Base-by-base conservation (phyloP, 2,329 filamentous ascomycete species). In the Annulohypoxylon truncatum region DNA sequence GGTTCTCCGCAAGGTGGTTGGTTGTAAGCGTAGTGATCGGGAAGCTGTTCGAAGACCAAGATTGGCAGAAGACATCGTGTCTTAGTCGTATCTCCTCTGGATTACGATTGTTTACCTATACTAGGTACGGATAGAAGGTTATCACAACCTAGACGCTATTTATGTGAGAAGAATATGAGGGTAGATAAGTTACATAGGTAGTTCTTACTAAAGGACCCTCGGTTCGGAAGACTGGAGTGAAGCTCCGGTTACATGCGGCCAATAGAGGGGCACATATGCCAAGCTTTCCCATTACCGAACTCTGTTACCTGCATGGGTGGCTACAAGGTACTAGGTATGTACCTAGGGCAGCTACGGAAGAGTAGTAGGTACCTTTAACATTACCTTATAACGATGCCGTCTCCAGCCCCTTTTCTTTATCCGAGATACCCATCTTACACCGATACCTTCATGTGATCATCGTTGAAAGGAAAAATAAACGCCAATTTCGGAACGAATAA, bases 21-120 rank as follows among this genome's bases (percentile, higher is more conserved):
- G 74, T 67, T 77, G 80, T 73, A 78, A 71, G 74, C 76, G 73
- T 57, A 64, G 61, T 31, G 84, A 83, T 81, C 81, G 85, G 72
- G 85, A 83, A 68, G 83, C 85, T 72, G 84, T 81, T 74, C 84
- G 83, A 72, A 88, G 78, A 77, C 82, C 83, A 74, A 85, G 84
- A 75, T 81, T 82, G 78, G 84, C 82, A 76, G 82, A 82, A 78
- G 85, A 87, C 85, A 87, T 87, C 7, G 57, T 67, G 61, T 51
- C 53, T 52, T 56, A 26, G 52, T 29, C 42, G 28, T 33, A 26
- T 4, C 24, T 15, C 52, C 18, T 40, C 38, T 31, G 15, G 24
- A 12, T 31, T 8, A 29, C 18, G 33, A n/a, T n/a, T 20, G 38
- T 40, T 20, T 40, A 40, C 38, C 38, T 18, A n/a, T n/a, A 31